Percentiles rank a stretch among this genome's conserved stretches.
phyloP scores from a whole-genome alignment of 1,139 yeast genomes.

The Debaryomyces singareniensis region DNA sequence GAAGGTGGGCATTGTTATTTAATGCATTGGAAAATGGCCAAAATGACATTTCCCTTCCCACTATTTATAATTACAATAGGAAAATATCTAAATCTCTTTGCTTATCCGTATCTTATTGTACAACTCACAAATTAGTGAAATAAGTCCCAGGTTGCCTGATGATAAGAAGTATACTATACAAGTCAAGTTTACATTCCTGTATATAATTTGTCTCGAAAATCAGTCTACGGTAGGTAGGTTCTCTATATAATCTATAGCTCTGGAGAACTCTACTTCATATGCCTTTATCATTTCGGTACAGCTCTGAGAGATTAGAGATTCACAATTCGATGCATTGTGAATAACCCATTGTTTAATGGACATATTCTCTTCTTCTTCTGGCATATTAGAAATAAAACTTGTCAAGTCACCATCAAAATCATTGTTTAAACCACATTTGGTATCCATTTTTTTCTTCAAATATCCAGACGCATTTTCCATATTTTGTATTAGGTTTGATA shows the following conservation, averaged over 20 bases:
- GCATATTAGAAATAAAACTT: constrained; percentile 60
- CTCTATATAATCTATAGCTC: constrained; percentile 15
- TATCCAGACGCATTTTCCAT: constrained; percentile 34
- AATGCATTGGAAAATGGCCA: constrained; percentile 44
- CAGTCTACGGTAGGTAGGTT: constrained; percentile 3
- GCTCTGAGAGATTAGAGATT: constrained; percentile 35
- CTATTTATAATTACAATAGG: too few species aligned
- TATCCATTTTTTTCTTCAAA: constrained; percentile 18
- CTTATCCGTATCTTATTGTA: too few species aligned
- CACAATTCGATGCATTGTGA: constrained; percentile 40
- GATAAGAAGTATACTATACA: neutral
- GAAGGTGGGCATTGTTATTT: constrained; percentile 35
- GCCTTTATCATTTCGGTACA: constrained; percentile 38
- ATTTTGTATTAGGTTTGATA: constrained; percentile 23
- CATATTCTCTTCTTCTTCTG: constrained; percentile 62
- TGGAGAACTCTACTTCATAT: constrained; percentile 34
- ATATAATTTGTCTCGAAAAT: neutral
- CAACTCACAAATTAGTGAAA: too few species aligned
- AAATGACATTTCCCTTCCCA: constrained; percentile 36
- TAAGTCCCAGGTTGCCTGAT: too few species aligned
- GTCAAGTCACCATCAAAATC: constrained; percentile 63
- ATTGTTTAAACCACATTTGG: constrained; percentile 33
- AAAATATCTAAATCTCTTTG: too few species aligned
- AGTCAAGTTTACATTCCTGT: neutral
- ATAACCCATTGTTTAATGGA: constrained; percentile 66